Percentiles rank a stretch among this genome's conserved stretches.
phyloP scores from a whole-genome alignment of 2,329 filamentous ascomycete species.

The Ophiocordyceps camponoti-leonardi region DNA sequence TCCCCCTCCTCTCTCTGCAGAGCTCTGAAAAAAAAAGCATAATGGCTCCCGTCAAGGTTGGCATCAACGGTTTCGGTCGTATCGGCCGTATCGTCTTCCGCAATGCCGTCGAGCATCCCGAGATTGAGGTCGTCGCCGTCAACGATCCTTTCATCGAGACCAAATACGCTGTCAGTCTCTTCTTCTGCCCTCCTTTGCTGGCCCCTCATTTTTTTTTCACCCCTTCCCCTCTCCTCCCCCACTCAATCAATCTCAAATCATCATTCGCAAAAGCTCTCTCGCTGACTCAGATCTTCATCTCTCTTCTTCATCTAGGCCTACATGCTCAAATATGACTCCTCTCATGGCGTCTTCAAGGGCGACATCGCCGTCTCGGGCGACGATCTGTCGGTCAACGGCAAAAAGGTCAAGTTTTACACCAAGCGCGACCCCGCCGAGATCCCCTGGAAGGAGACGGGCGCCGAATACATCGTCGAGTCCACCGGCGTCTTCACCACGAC shows the following conservation, averaged over 20 bases:
- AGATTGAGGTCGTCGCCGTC: slow-evolving; percentile 87
- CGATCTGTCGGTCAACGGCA: slow-evolving; percentile 79
- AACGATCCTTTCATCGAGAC: slow-evolving; percentile 99
- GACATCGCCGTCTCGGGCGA: slow-evolving; percentile 55
- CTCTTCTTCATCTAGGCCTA: slow-evolving; percentile 49
- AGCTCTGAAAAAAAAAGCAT: slow-evolving; percentile 3
- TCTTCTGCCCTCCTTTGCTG: slow-evolving; percentile 1
- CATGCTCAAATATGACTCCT: slow-evolving; percentile 99
- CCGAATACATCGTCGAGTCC: slow-evolving; percentile 91
- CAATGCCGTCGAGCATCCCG: slow-evolving; percentile 80
- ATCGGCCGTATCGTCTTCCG: slow-evolving; percentile 99
- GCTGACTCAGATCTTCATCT: neutral
- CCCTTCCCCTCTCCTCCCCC: neutral
- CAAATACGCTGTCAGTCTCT: slow-evolving; percentile 75
- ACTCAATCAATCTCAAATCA: neutral
- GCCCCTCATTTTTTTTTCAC: neutral
- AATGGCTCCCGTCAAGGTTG: slow-evolving; percentile 52
- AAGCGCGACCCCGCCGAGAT: slow-evolving; percentile 83
- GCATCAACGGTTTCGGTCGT: slow-evolving; percentile 99
- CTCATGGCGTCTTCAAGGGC: slow-evolving; percentile 94
- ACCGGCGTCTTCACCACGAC: slow-evolving; percentile 98
- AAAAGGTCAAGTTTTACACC: slow-evolving; percentile 85
- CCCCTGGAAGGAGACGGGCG: slow-evolving; percentile 75
- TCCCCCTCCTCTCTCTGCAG: neutral
- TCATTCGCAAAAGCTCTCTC: no score